These are phyloP conservation scores for Penstemon davidsonii DNA, from an alignment of 257 asterid species.

Conservation along the genomic window DNA sequence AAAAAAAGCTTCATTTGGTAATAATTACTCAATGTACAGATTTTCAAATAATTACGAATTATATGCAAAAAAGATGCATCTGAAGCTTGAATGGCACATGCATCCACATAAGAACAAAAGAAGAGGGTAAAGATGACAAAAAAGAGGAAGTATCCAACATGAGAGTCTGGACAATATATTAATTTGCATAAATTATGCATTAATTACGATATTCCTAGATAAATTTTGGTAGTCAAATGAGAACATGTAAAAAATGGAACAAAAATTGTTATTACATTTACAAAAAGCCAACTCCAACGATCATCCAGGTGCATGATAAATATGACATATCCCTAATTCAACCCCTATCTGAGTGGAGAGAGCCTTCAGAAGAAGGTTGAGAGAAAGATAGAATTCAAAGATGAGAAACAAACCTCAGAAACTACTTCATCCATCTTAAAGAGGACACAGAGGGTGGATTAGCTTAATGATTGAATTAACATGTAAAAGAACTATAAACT, in stretches of 20 bases:
- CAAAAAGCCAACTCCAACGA: neutral
- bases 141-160: slow-evolving; percentile 21
- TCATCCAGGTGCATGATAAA: neutral
- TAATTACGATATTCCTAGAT: slow-evolving; percentile 10
- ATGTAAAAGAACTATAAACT: slow-evolving; percentile 24
- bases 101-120: slow-evolving; percentile 27
- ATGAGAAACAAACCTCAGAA: slow-evolving; percentile 13
- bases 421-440: slow-evolving; percentile 11
- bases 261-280: no score
- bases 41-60: slow-evolving; percentile 4
- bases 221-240: slow-evolving; percentile 17
- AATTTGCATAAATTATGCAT: slow-evolving; percentile 10
- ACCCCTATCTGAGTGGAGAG: slow-evolving; percentile 8
- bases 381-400: slow-evolving; percentile 5
- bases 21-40: slow-evolving; percentile 15
- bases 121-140: slow-evolving; percentile 2
- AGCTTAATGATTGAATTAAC: slow-evolving; percentile 5
- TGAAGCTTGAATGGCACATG: slow-evolving; percentile 17
- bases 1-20: slow-evolving; percentile 20
- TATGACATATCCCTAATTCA: slow-evolving; percentile 12
- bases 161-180: slow-evolving; percentile 30
- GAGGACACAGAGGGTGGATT: neutral
- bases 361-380: neutral
- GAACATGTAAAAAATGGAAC: slow-evolving; percentile 25
- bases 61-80: slow-evolving; percentile 14